phyloP scores from a whole-genome alignment of 2,329 filamentous ascomycete species.

The Periconia macrospinosa region DNA sequence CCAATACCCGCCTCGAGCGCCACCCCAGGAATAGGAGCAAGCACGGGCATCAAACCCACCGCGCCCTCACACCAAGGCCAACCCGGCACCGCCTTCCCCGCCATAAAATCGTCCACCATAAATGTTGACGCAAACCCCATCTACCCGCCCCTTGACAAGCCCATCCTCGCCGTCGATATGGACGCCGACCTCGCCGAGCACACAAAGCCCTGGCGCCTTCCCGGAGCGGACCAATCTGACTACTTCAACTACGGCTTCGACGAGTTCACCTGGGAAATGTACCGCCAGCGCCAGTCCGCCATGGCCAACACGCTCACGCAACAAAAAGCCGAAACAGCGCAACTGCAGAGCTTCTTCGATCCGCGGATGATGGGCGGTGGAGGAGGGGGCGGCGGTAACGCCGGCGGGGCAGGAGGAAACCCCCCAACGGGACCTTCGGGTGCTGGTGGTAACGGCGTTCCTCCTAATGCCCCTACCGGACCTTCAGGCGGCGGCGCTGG shows the following conservation, averaged over 20 bases:
- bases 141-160: constrained; percentile 74
- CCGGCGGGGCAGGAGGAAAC: constrained; percentile 17
- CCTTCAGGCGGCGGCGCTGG: background rate
- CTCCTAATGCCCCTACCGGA: constrained; percentile 1
- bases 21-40: constrained; percentile 9
- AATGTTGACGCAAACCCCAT: constrained; percentile 82
- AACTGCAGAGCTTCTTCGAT: constrained; percentile 62
- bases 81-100: constrained; percentile 57
- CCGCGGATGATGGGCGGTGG: constrained; percentile 31
- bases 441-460: constrained; percentile 12
- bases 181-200: constrained; percentile 62
- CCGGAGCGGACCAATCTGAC: constrained; percentile 90
- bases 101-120: constrained; percentile 73
- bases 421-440: constrained; percentile 33
- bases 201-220: constrained; percentile 92
- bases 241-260: constrained; percentile 99
- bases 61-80: constrained; percentile 20
- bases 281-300: constrained; percentile 83
- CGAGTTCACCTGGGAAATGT: constrained; percentile 96
- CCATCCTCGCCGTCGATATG: constrained; percentile 62
- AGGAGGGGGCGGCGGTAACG: constrained; percentile 19
- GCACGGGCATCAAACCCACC: constrained; percentile 7
- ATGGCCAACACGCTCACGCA: constrained; percentile 76
- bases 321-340: constrained; percentile 71
- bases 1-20: constrained; percentile 10